Evolutionary conservation across 2,329 filamentous ascomycete species (phyloP), one percentile per base, ranked within the genome.

Genomic region (Sarocladium oryzae): DNA sequence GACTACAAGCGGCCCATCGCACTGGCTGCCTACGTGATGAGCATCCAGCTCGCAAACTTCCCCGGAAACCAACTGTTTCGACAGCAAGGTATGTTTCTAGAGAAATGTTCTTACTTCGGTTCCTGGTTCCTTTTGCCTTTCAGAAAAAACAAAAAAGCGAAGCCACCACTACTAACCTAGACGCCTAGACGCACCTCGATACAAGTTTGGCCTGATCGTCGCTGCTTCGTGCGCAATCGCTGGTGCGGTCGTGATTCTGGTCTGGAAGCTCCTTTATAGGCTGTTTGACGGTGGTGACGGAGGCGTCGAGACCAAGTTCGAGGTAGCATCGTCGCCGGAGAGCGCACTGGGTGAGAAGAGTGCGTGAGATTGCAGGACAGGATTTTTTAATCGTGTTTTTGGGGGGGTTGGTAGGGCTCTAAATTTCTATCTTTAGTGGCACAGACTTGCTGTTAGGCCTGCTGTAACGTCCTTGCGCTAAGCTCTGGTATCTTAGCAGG

Each of bases 231-330:
- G 62, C 36, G 55, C 57, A 1, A 59, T 63, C 41, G 55, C 57
- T 13, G 61, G 57, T 1, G 54, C 59, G 2, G 57, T 55, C 1
- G 56, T 62, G 1, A 61, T 63, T 28, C 26, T 64, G 0, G n/a
- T 57, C 7, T 63, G 61, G 62, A 64, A 64, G 49, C n/a, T 63
- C 8, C 28, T 64, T 30, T 64, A 64, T 16, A 50, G 61, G 1
- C 15, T 63, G 6, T 61, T 61, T 40, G 61, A 63, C 23, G 50
- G 57, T 11, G 61, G 61, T 0, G 62, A 64, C 33, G 50, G 35
- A 11, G 61, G 61, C 4, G 57, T 63, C 4, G 59, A 62, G 36
- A 33, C 33, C 1, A 55, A 38, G 69, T 69, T 52, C 69, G 69
- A 26, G 69, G 73, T 10, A 62, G 60, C n/a, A 62, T 33, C 15